phyloP scores from a whole-genome alignment of 257 asterid genomes.

The Solanum ahanhuiri region DNA sequence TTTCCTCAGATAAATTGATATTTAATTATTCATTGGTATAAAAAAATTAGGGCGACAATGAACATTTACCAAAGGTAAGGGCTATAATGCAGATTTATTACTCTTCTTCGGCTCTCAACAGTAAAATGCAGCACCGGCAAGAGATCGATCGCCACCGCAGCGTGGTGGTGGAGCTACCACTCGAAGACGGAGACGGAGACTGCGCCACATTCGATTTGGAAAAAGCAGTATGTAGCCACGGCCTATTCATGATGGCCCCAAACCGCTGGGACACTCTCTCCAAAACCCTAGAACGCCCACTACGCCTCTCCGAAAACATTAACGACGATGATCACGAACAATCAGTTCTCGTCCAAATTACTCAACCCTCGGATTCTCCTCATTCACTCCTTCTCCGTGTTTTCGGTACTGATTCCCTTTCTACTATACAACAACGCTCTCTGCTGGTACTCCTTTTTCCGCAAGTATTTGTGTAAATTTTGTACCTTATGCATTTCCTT shows the following conservation, averaged over 20 bases:
- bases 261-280: slow-evolving; percentile 68
- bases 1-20: neutral
- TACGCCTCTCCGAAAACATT: slow-evolving; percentile 41
- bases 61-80: neutral
- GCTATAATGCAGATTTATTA: neutral
- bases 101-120: neutral
- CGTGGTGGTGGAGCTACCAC: slow-evolving; percentile 43
- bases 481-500: neutral
- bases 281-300: slow-evolving; percentile 66
- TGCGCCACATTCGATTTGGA: slow-evolving; percentile 37
- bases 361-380: slow-evolving; percentile 36
- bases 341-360: slow-evolving; percentile 37
- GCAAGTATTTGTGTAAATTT: neutral
- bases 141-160: slow-evolving; percentile 19
- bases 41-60: neutral
- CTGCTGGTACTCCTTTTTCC: slow-evolving; percentile 28
- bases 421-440: slow-evolving; percentile 36
- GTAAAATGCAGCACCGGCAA: slow-evolving; percentile 16
- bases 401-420: slow-evolving; percentile 26
- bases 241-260: slow-evolving; percentile 92
- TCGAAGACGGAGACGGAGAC: slow-evolving; percentile 19
- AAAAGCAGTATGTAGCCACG: slow-evolving; percentile 79
- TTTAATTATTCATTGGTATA: too few species aligned
- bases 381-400: slow-evolving; percentile 39
- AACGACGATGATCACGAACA: slow-evolving; percentile 17